Evolutionary conservation across 2,329 filamentous ascomycete species (phyloP), one percentile per base, ranked within the genome.

Genomic region (Calonectria honghensis): DNA sequence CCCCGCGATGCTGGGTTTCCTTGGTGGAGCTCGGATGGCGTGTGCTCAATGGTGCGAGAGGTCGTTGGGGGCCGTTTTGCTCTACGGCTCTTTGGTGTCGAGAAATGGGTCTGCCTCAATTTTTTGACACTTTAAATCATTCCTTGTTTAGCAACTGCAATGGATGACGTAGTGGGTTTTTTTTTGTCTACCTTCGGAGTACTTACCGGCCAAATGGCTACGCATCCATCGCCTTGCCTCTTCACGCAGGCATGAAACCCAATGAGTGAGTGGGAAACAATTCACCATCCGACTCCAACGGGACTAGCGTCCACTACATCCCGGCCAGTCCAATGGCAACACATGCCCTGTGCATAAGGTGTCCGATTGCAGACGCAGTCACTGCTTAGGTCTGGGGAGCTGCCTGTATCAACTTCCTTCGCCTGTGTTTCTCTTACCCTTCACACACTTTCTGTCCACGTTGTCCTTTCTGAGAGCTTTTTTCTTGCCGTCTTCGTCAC

Each of bases 321-420:
- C 32, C 41, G 10, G 20, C 41, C 45, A 51, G 45, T 52, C 68
- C 32, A 65, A 52, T 70, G 45, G 59, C 35, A 70, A 50, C 68
- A 64, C 45, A 64, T 63, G 18, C 41, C 20, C 45, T 63, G 39
- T 70, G 68, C 68, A 70, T 63, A 70, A 63, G 37, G 32, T 31
- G 31, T 70, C 54, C 37, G 14, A 24, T 35, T 70, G 41, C 41
- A 41, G 59, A 57, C 35, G 16, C 50, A 68, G n/a, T 18, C 50
- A 45, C 65, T 24, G 41, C 52, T n/a, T n/a, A 29, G 48, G 18
- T 14, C 24, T 50, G 32, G 14, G 20, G 20, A 32, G n/a, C n/a
- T 37, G 24, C 41, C 39, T 70, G 52, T 65, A 65, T 70, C 59
- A 39, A 61, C 39, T 16, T 27, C 48, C 9, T 41, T 32, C 18